Evolutionary conservation across 2,329 filamentous ascomycete genomes (phyloP), one percentile per base, ranked within the genome.

Genomic region (Septoria petroselini): DNA sequence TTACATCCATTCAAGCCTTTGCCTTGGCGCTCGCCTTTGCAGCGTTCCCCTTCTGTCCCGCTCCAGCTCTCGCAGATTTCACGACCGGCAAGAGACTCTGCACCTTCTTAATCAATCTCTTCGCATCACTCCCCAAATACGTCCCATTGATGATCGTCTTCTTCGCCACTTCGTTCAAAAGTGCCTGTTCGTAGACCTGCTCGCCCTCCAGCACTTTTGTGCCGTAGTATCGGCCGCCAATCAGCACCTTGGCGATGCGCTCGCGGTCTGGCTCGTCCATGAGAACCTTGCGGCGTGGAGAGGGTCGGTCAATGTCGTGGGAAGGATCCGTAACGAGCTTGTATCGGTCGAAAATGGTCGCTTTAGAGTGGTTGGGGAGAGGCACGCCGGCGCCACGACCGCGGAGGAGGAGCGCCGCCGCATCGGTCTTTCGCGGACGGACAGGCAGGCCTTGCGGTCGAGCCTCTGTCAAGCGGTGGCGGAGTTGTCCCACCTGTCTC

Each of bases 81-180:
- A 40, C 42, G 11, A 44, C 35, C 4, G 54, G 52, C 19, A 60
- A 54, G 17, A 58, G 30, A 38, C 48, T 48, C 50, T 59, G 50
- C 51, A 58, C 66, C 55, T 68, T 65, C 33, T 59, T 59, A 14
- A 67, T 43, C 41, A 70, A 66, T 37, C 49, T 63, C 6, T 60
- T 58, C 2, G 59, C 60, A 63, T 68, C 62, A 8, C 48, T 48
- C 19, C 31, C 27, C 18, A 62, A 35, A 38, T 62, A 65, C 6
- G 60, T 62, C 4, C 44, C 44, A 46, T 65, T 65, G 55, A 58
- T 40, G 48, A 57, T 46, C 37, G 57, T 52, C 31, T 48, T 55
- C 47, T 39, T 56, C 23, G 49, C 53, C 11, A 63, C 48, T 15
- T 59, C 50, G 33, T 62, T 58, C 45, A 62, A 19, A 2, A 52